Conservation (phyloP, 106 monocot genomes). For the Acorus calamus region DNA sequence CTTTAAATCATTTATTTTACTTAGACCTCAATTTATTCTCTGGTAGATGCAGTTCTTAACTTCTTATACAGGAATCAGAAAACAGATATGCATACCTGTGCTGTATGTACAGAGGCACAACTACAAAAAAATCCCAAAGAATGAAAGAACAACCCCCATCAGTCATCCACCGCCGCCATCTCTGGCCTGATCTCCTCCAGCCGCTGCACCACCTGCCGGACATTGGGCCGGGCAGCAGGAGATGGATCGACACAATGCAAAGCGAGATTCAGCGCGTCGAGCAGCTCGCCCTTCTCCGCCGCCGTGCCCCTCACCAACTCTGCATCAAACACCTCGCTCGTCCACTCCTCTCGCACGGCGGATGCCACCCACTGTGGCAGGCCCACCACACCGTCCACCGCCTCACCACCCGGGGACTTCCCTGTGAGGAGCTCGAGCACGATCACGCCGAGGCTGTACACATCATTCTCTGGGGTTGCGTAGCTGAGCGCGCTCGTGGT, state of each 20-base stretch:
- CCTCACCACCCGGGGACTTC: constrained; percentile 73
- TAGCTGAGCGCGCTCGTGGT: constrained; percentile 29
- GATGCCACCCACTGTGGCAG: not conserved
- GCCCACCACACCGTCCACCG: not conserved
- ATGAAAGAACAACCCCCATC: too few species aligned
- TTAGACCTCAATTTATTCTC: too few species aligned
- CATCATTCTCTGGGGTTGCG: constrained; percentile 37
- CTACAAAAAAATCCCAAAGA: too few species aligned
- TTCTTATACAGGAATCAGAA: too few species aligned
- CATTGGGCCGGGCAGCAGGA: constrained; percentile 2
- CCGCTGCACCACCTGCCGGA: constrained; percentile 9
- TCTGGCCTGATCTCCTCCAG: constrained; percentile 12
- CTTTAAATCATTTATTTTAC: too few species aligned
- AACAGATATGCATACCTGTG: too few species aligned
- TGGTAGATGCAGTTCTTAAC: too few species aligned
- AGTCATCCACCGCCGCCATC: too few species aligned
- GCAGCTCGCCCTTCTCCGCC: constrained; percentile 1
- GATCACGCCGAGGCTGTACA: constrained; percentile 78
- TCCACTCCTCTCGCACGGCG: constrained; percentile 11
- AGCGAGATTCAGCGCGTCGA: constrained; percentile 6
- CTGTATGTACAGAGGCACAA: too few species aligned
- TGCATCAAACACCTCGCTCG: constrained; percentile 10
- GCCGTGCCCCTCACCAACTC: constrained; percentile 6
- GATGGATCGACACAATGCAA: constrained; percentile 12
- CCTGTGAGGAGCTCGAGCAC: constrained; percentile 86